Percentiles rank a stretch among this genome's conserved stretches.
phyloP scores from a whole-genome alignment of 1,284 basidiomycete genomes.

The Austroboletus rostrupii region DNA sequence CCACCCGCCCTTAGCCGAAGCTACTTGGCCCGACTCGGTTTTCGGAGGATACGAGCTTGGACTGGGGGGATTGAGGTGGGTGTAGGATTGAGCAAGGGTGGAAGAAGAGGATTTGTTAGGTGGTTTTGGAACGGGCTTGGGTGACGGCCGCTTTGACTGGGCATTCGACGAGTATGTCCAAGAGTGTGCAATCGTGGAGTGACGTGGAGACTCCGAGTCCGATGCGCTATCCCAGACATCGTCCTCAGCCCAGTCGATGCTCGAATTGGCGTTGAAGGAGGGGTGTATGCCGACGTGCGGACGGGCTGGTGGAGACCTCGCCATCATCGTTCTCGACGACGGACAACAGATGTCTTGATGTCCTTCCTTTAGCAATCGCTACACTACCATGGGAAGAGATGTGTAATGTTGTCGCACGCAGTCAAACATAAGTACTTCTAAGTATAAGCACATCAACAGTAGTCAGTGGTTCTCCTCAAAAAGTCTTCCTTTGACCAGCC shows the following conservation, averaged over 20 bases:
- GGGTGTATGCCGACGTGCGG: conserved; percentile 69
- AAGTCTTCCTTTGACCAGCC: conserved; percentile 70
- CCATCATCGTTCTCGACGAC: conserved; percentile 45
- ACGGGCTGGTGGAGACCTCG: conserved; percentile 69
- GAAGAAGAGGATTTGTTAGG: conserved; percentile 56
- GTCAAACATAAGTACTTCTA: neutral
- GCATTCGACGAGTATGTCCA: conserved; percentile 40
- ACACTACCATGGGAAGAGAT: conserved; percentile 13
- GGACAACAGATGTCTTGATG: neutral
- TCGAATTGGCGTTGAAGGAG: conserved; percentile 46
- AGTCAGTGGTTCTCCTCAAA: conserved; percentile 16
- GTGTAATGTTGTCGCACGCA: neutral
- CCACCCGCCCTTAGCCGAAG: conserved; percentile 58
- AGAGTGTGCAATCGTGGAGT: conserved; percentile 43
- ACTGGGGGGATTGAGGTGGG: conserved; percentile 72
- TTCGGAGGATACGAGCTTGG: conserved; percentile 70
- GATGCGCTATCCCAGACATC: conserved; percentile 89
- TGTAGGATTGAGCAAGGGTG: conserved; percentile 76
- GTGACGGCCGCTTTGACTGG: conserved; percentile 39
- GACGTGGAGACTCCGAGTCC: conserved; percentile 69
- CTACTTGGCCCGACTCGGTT: conserved; percentile 34
- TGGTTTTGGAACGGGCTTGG: conserved; percentile 53
- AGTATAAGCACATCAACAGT: no score
- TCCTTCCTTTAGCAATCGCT: neutral
- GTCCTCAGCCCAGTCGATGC: conserved; percentile 72